Base-by-base conservation (phyloP, 495 filamentous ascomycete species). In the Podospora comata region DNA sequence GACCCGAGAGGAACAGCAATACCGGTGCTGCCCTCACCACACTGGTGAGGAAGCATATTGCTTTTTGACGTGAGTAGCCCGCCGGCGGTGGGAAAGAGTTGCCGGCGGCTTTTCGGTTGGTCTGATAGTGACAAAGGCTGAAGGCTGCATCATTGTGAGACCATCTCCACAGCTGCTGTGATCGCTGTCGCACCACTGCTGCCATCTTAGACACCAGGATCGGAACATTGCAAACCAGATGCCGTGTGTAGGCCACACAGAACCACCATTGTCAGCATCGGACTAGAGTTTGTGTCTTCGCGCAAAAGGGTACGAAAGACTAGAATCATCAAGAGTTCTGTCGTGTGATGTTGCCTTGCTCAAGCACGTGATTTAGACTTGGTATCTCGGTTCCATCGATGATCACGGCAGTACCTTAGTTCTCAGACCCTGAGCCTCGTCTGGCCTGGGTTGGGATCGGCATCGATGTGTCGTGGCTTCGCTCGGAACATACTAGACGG, bases 181-280 rank as follows among this genome's bases (percentile, higher is more conserved):
- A 66, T 60, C 59, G 64, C 58, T 20, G 68, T 70, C 16, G 44
- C 28, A 64, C 64, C 6, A 28, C 55, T 65, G 54, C 65, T 44
- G 56, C 56, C 61, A 44, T 39, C 30, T 63, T 63, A 48, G 20
- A 63, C 61, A 63, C 13, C 13, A 19, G 30, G 28, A 18, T 48
- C 61, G 61, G 61, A 63, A 63, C 48, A 48, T 63, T 63, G 30
- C 32, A 48, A 48, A n/a, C 32, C 39, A 30, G 19, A 26, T 23
- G 19, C 19, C 27, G 19, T 27, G 58, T 18, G 13, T 13, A 28
- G 60, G 60, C 11, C 15, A 39, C 60, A 62, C 60, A 62, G 32
- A 39, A 27, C 60, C 26, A 62, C 34, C 60, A 34, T 34, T 23
- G 26, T 32, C 30, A 32, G 30, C 30, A 32, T 32, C 30, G 30